Evolutionary conservation across 805 yeast species (phyloP), one percentile per base, ranked within the genome.

Genomic region (Saccharomycopsis sp.): DNA sequence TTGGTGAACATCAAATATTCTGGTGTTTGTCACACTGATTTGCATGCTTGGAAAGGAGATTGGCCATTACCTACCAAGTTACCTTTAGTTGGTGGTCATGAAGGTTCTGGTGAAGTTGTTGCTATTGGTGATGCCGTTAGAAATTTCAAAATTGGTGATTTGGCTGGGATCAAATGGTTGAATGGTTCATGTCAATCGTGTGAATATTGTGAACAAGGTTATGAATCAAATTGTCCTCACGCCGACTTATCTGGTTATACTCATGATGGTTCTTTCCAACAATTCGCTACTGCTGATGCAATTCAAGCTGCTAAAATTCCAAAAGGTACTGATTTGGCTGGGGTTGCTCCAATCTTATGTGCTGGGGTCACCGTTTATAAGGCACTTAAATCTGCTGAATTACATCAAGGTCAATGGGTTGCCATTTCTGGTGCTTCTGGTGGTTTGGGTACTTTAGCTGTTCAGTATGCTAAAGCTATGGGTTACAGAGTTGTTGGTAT

Each of bases 361-460:
- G 95, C 94, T 27, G 95, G 95, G 62, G 76, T 84, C 61, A 84
- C 95, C 29, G 94, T 82, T 44, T 85, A 84, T 78, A 84, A 83
- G 70, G 95, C 94, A 34, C 67, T 84, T 59, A 83, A 83, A 71
- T 78, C 84, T 32, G 83, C 94, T 40, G 72, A 72, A 41, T 65
- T 78, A 56, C 58, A 52, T 45, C 74, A 85, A 47, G 87, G 87
- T 51, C 72, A 80, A 53, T 79, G 83, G 83, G 81, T 79, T 46
- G 79, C 82, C 51, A 63, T 79, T 52, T 72, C 82, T 45, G 88
- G 88, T 61, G 86, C 86, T 42, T 84, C 78, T 53, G 85, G 87
- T 59, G 87, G 87, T 49, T 72, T 79, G 54, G 88, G 88, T 46
- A 70, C 85, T 41, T 63, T 79, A 48, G 85, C 84, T 42, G 63